Conservation (phyloP, 1,284 basidiomycete genomes). For the Boletellus deceptivus region DNA sequence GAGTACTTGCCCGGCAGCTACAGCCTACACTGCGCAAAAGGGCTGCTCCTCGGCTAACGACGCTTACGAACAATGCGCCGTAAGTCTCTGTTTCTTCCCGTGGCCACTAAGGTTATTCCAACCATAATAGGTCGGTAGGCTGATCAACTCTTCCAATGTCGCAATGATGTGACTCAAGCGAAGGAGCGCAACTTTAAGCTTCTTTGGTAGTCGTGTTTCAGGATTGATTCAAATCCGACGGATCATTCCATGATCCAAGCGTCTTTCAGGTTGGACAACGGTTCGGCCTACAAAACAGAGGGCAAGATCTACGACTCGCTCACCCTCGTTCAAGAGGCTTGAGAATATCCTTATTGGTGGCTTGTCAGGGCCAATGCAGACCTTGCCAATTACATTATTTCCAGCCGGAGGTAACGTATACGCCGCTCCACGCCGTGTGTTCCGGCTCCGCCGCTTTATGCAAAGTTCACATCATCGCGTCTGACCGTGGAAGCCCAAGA, state of each 20-base stretch:
- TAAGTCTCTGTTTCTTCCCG: no score
- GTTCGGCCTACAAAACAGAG: neutral
- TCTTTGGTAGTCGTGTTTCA: no score
- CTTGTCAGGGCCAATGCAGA: neutral
- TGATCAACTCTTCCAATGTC: neutral
- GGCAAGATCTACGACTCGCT: neutral
- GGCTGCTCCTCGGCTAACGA: no score
- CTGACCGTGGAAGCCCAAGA: no score
- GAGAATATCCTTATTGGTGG: neutral
- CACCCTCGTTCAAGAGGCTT: neutral
- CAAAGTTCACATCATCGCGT: neutral
- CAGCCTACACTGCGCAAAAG: no score
- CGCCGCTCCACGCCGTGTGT: slow-evolving; percentile 17
- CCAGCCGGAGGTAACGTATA: neutral
- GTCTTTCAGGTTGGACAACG: neutral
- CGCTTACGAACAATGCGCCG: no score
- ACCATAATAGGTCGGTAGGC: neutral
- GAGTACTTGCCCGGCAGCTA: no score
- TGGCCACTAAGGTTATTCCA: no score
- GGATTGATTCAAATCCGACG: no score
- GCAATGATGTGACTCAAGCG: neutral
- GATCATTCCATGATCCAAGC: no score
- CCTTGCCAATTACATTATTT: neutral
- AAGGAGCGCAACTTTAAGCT: neutral
- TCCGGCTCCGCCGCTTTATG: neutral